Conservation (phyloP, 2,329 filamentous ascomycete genomes). For the Bisporella sp. region DNA sequence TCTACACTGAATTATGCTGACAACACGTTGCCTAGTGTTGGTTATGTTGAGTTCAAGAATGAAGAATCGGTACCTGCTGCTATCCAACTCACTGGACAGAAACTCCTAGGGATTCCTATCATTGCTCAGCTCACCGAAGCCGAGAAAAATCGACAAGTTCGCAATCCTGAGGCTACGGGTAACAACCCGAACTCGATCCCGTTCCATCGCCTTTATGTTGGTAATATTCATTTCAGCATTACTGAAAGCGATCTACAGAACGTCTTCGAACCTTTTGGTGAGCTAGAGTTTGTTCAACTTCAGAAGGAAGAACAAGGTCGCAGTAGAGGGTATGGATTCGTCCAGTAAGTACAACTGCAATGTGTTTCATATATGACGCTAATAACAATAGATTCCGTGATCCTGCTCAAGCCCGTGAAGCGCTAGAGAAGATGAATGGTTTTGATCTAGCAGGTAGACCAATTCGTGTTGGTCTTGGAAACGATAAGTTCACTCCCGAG, state of each 20-base stretch:
- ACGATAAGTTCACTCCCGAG: slow-evolving; percentile 99
- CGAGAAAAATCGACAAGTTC: slow-evolving; percentile 97
- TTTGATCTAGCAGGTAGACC: slow-evolving; percentile 96
- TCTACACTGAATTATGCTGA: slow-evolving; percentile 32
- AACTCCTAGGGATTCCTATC: slow-evolving; percentile 95
- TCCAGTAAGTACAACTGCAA: slow-evolving; percentile 65
- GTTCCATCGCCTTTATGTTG: slow-evolving; percentile 96
- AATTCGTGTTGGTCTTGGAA: slow-evolving; percentile 97
- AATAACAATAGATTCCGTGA: slow-evolving; percentile 67
- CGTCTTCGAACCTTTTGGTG: slow-evolving; percentile 95
- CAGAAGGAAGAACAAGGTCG: slow-evolving; percentile 91
- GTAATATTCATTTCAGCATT: slow-evolving; percentile 99
- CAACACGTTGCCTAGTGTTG: slow-evolving; percentile 58
- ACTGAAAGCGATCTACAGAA: slow-evolving; percentile 93
- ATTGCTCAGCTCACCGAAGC: slow-evolving; percentile 98
- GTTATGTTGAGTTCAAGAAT: slow-evolving; percentile 97
- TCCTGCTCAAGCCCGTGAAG: slow-evolving; percentile 84
- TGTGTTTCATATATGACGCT: slow-evolving; percentile 28
- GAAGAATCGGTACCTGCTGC: slow-evolving; percentile 91
- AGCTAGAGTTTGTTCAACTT: slow-evolving; percentile 93
- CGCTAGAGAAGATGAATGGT: slow-evolving; percentile 97
- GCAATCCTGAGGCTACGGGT: slow-evolving; percentile 63
- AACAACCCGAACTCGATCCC: slow-evolving; percentile 77
- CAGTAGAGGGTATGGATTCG: slow-evolving; percentile 94
- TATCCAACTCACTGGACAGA: slow-evolving; percentile 97